These are phyloP conservation scores for Kalmanozyma brasiliensis DNA, from an alignment of 1,284 basidiomycete genomes.

Conservation along the genomic window DNA sequence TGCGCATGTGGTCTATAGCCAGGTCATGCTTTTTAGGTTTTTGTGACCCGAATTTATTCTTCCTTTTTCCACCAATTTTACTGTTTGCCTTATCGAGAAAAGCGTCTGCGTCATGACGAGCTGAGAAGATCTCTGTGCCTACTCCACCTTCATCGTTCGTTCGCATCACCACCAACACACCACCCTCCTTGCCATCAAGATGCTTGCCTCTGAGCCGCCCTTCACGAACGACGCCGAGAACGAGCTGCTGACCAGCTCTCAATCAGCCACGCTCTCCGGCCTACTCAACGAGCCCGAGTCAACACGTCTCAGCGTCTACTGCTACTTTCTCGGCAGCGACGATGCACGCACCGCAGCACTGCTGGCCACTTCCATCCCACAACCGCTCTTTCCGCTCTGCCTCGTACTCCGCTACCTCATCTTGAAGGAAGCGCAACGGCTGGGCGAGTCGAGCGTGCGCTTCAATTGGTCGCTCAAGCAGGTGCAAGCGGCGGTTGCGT, in stretches of 20 bases:
- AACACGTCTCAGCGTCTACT: slow-evolving; percentile 30
- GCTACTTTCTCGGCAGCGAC: slow-evolving; percentile 32
- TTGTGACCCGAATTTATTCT: too few relatives aligned
- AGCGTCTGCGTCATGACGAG: too few relatives aligned
- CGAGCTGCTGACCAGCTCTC: slow-evolving; percentile 25
- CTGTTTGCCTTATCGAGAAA: too few relatives aligned
- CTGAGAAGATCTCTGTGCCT: too few relatives aligned
- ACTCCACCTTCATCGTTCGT: too few relatives aligned
- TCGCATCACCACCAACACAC: too few relatives aligned
- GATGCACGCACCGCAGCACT: slow-evolving; percentile 21
- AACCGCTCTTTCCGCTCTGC: slow-evolving; percentile 30
- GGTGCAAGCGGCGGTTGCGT: slow-evolving; percentile 30
- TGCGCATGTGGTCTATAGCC: too few relatives aligned
- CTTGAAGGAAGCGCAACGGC: slow-evolving; percentile 28
- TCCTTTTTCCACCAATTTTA: too few relatives aligned
- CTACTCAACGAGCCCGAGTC: slow-evolving; percentile 34
- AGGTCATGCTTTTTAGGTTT: too few relatives aligned
- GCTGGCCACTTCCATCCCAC: slow-evolving; percentile 12
- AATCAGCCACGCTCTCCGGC: slow-evolving; percentile 12
- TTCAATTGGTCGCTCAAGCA: slow-evolving; percentile 51
- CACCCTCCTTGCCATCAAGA: too few relatives aligned
- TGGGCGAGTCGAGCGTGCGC: slow-evolving; percentile 39
- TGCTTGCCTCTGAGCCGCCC: slow-evolving; percentile 26
- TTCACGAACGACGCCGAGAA: slow-evolving; percentile 1
- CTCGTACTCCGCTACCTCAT: slow-evolving; percentile 46